Evolutionary conservation across 495 filamentous ascomycete genomes (phyloP).

Genomic region (Penicillium dipodomyicola): DNA sequence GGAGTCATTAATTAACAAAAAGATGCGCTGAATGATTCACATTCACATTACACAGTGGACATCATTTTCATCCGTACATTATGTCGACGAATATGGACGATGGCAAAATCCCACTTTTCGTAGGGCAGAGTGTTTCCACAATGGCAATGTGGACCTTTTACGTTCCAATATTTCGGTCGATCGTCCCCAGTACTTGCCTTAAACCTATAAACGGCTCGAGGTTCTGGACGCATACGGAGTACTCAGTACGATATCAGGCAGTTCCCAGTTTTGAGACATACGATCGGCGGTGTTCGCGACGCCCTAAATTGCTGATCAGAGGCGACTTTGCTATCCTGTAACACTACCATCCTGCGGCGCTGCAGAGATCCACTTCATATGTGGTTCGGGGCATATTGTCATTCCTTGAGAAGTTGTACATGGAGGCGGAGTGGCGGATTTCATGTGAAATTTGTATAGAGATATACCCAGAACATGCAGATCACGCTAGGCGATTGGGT

Average conservation of each 20-base stretch:
- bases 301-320: background rate
- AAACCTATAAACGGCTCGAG: background rate
- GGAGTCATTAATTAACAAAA: too few species aligned
- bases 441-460: background rate
- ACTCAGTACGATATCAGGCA: background rate
- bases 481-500: background rate
- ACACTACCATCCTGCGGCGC: background rate
- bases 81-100: background rate
- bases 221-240: background rate
- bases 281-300: background rate
- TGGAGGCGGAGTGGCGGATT: background rate
- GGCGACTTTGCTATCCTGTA: background rate
- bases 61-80: too few species aligned
- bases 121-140: background rate
- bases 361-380: background rate
- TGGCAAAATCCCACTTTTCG: background rate
- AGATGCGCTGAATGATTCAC: too few species aligned
- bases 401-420: background rate
- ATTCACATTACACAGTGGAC: too few species aligned
- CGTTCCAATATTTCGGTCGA: background rate
- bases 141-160: background rate
- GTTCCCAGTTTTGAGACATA: constrained; percentile 1
- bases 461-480: background rate
- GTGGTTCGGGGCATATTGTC: background rate
- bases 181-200: constrained; percentile 3